phyloP scores from a whole-genome alignment of 164 flowering plant species.

The Buxus sempervirens region DNA sequence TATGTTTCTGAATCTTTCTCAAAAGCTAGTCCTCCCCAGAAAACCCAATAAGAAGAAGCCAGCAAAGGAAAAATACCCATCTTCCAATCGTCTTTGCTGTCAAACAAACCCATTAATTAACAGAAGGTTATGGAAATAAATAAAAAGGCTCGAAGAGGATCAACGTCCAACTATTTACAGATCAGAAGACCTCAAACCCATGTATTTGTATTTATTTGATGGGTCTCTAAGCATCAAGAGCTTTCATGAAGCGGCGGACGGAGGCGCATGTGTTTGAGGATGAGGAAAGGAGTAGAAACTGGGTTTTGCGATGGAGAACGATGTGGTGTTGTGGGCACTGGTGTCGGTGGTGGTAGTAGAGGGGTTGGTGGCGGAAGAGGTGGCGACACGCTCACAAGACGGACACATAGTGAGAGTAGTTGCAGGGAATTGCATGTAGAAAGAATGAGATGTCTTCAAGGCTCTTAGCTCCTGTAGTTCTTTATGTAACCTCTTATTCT shows the following conservation, averaged over 20 bases:
- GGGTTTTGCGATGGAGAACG: constrained; percentile 15
- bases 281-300: constrained; percentile 26
- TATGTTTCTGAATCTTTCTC: background rate
- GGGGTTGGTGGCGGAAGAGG: constrained; percentile 34
- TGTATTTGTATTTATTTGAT: background rate
- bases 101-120: background rate
- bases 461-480: constrained; percentile 82
- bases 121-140: background rate
- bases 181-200: background rate
- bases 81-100: background rate
- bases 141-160: background rate
- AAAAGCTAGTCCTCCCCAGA: background rate
- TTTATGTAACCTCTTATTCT: constrained; percentile 80
- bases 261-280: background rate
- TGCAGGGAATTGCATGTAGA: constrained; percentile 88
- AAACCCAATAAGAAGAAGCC: background rate
- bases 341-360: constrained; percentile 11
- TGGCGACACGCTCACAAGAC: constrained; percentile 74
- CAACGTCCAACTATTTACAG: constrained; percentile 7
- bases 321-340: constrained; percentile 2
- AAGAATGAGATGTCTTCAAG: constrained; percentile 68
- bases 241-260: constrained; percentile 20
- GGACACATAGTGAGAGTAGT: constrained; percentile 96
- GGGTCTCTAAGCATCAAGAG: too few species aligned
- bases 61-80: too few species aligned